These are phyloP conservation scores for Albugo laibachii DNA, from an alignment of 352 stramenopile genomes.

Conservation along the genomic window DNA sequence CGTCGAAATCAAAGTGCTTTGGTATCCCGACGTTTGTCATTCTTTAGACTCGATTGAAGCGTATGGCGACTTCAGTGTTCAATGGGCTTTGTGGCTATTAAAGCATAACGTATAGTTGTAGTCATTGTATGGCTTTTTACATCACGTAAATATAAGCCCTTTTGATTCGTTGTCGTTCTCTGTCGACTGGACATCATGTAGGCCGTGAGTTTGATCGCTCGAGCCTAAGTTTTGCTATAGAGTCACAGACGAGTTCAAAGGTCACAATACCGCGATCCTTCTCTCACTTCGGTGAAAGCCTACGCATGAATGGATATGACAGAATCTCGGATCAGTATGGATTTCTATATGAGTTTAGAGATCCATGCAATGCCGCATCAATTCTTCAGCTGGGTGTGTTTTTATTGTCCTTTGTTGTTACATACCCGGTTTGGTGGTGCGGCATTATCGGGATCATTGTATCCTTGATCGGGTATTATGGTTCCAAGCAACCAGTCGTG, in stretches of 20 bases:
- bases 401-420: constrained; percentile 55
- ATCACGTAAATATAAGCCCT: too few relatives aligned
- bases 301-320: constrained; percentile 39
- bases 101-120: constrained; percentile 11
- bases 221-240: too few relatives aligned
- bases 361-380: constrained; percentile 66
- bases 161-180: too few relatives aligned
- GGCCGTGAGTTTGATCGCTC: too few relatives aligned
- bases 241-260: too few relatives aligned
- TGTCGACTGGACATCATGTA: too few relatives aligned
- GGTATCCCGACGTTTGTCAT: constrained; percentile 59
- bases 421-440: constrained; percentile 63
- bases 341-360: constrained; percentile 70
- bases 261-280: too few relatives aligned
- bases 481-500: constrained; percentile 58
- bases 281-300: neutral
- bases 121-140: too few relatives aligned
- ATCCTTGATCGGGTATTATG: constrained; percentile 64
- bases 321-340: constrained; percentile 32
- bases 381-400: constrained; percentile 50
- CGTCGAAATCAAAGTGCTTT: constrained; percentile 31
- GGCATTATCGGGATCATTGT: constrained; percentile 61
- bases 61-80: constrained; percentile 46
- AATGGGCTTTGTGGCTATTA: constrained; percentile 55
- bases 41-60: constrained; percentile 43